Conservation (phyloP, 2,329 filamentous ascomycete species). For the Cercospora sojina region DNA sequence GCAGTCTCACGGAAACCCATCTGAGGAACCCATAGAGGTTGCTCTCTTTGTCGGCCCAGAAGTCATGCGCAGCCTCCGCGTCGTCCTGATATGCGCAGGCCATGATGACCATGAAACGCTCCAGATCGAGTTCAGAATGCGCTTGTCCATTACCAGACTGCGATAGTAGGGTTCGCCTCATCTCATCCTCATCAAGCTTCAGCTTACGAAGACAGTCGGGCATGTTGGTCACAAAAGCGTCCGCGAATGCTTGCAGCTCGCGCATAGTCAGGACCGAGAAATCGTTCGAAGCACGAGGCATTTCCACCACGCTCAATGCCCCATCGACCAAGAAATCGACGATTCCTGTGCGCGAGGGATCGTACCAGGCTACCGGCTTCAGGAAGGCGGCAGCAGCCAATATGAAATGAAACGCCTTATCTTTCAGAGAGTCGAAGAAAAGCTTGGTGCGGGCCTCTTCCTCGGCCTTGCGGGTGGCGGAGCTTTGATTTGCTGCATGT, state of each 20-base stretch:
- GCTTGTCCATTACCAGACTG: constrained; percentile 32
- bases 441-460: constrained; percentile 65
- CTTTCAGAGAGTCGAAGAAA: constrained; percentile 71
- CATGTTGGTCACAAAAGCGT: constrained; percentile 92
- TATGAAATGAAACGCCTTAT: constrained; percentile 90
- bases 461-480: constrained; percentile 61
- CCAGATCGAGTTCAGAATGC: constrained; percentile 60
- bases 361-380: constrained; percentile 78
- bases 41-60: constrained; percentile 90
- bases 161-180: constrained; percentile 56
- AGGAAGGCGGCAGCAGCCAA: constrained; percentile 81
- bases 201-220: constrained; percentile 86
- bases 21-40: constrained; percentile 93
- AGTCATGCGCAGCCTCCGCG: constrained; percentile 78
- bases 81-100: constrained; percentile 87
- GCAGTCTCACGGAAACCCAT: constrained; percentile 93
- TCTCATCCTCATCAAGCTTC: constrained; percentile 85
- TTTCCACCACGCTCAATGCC: constrained; percentile 65
- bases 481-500: constrained; percentile 47
- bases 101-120: constrained; percentile 88
- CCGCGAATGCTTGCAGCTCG: constrained; percentile 81
- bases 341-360: constrained; percentile 79
- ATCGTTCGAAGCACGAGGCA: constrained; percentile 64
- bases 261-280: constrained; percentile 74
- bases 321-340: constrained; percentile 81